phyloP scores from a whole-genome alignment of 2,329 filamentous ascomycete genomes.

The Didymella lethalis region DNA sequence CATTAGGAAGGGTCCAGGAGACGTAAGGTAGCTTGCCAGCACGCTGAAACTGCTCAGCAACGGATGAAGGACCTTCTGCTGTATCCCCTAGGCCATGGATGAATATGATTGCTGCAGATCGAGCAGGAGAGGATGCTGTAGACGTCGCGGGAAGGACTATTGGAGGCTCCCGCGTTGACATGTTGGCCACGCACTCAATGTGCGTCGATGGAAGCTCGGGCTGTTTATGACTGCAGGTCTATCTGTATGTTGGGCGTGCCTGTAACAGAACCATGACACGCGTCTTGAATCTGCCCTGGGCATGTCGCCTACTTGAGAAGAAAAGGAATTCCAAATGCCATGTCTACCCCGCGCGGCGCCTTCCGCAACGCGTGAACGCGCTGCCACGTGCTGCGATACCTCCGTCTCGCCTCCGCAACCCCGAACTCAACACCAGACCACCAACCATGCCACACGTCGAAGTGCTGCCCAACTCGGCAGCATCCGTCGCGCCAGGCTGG shows the following conservation, averaged over 20 bases:
- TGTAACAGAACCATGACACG: not conserved
- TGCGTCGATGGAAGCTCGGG: not conserved
- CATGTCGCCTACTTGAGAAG: slow-evolving; percentile 9
- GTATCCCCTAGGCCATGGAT: slow-evolving; percentile 59
- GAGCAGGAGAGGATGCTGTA: slow-evolving; percentile 45
- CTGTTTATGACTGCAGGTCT: not conserved
- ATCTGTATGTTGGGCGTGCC: not conserved
- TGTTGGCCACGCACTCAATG: not conserved
- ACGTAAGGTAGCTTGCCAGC: slow-evolving; percentile 59
- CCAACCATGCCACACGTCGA: slow-evolving; percentile 74
- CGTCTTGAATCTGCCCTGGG: slow-evolving; percentile 2
- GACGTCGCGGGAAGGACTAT: slow-evolving; percentile 50
- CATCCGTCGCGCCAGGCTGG: slow-evolving; percentile 82
- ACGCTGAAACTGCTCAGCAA: slow-evolving; percentile 58
- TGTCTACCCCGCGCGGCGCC: slow-evolving; percentile 11
- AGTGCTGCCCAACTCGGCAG: slow-evolving; percentile 75
- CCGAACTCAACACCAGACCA: slow-evolving; percentile 4
- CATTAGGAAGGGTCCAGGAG: slow-evolving; percentile 61
- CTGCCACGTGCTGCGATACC: slow-evolving; percentile 16
- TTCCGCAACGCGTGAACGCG: slow-evolving; percentile 8
- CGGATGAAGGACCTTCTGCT: slow-evolving; percentile 54
- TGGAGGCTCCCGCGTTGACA: slow-evolving; percentile 34
- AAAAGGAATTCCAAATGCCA: slow-evolving; percentile 15
- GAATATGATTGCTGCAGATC: slow-evolving; percentile 57
- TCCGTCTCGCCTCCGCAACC: slow-evolving; percentile 15